Evolutionary conservation across 768 basidiomycete genomes (phyloP), one percentile per base, ranked within the genome.

Genomic region (Galerina sulciceps): DNA sequence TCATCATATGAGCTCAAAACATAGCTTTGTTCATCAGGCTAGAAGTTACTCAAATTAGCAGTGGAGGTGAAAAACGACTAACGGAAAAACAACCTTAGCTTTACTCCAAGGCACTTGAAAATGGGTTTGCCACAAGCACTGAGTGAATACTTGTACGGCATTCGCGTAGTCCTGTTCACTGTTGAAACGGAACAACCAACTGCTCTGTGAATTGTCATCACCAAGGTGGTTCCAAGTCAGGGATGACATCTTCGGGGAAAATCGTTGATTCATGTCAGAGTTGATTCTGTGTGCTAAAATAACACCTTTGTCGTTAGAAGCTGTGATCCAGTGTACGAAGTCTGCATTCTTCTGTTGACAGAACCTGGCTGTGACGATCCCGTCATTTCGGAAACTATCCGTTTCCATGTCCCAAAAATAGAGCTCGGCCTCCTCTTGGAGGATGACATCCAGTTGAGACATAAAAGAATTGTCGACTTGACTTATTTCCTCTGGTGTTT

Each of bases 21-120:
- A 70, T 99, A 99, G 35, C 76, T 80, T 73, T 89, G 90, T 59
- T 99, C 97, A n/a, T 95, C 94, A 20, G 81, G 67, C 89, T 93
- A 63, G 53, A 49, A 22, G 20, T 10, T 34, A 45, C 42, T 31
- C 47, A 23, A 46, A 43, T 18, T 5, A 22, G 1, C 17, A 11
- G 37, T 10, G 18, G 22, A 14, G 10, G n/a, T 31, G 26, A 31
- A 18, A 6, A 14, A 43, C 31, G 6, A 38, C 22, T 6, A 20
- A 40, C 17, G 49, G 17, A 36, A 14, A 1, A 42, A 77, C 20
- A 55, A 88, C 92, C 84, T 94, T 94, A 45, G 86, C 82, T 73
- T 96, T 97, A 26, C 76, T 78, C 87, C 91, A 99, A 5, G 85
- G 77, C 15, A 80, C 75, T 55, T 84, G 81, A 70, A 96, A 89